Evolutionary conservation across 2,329 filamentous ascomycete species (phyloP).

Genomic region (Cytospora chrysosperma): DNA sequence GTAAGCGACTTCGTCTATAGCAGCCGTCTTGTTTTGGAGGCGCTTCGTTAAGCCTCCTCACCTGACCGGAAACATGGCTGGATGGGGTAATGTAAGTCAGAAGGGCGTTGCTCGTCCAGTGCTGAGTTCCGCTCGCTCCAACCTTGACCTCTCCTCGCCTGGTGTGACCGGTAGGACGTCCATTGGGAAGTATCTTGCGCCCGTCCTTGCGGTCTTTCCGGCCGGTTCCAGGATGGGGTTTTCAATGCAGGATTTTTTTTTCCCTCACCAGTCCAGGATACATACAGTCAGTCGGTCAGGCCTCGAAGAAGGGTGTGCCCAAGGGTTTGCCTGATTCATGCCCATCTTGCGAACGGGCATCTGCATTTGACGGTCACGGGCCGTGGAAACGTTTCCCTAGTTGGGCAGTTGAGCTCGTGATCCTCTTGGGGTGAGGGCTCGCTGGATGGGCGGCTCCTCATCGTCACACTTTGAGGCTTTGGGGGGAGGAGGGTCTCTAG

Average conservation of each 20-base stretch:
- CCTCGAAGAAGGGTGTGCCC: too few relatives aligned
- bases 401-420: neutral
- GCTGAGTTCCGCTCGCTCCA: neutral
- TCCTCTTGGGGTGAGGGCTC: neutral
- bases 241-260: neutral
- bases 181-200: neutral
- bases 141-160: neutral
- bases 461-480: neutral
- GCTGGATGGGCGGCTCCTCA: neutral
- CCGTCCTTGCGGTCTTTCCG: neutral
- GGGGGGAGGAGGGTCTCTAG: neutral
- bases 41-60: neutral
- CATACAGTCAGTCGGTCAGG: neutral
- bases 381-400: neutral
- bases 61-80: neutral
- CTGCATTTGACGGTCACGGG: neutral
- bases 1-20: neutral
- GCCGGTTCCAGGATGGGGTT: neutral
- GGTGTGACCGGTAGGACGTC: neutral
- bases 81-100: neutral
- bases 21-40: neutral
- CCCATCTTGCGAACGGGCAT: neutral
- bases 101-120: neutral
- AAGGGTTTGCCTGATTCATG: neutral
- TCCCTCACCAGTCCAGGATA: slow-evolving; percentile 1